A percentile compares a stretch with the other conserved stretches of the same genome.
Conservation (phyloP, 371 early-diverging fungal species). For the Mortierella sp. region DNA sequence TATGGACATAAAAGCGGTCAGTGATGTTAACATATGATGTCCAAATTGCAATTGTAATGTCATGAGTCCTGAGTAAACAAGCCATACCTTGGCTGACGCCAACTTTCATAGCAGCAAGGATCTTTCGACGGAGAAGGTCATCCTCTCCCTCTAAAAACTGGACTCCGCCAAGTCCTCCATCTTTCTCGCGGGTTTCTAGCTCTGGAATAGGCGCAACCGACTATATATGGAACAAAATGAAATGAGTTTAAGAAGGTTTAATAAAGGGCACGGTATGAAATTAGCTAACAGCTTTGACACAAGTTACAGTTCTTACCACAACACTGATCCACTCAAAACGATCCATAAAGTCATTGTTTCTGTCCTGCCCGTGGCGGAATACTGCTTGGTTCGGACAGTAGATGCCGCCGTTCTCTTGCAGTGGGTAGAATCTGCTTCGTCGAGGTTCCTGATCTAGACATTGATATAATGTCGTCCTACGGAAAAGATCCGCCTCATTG, state of each 20-base stretch:
- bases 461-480: slow-evolving; percentile 51
- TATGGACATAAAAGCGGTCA: neutral
- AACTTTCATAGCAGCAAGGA: slow-evolving; percentile 55
- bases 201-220: slow-evolving; percentile 47
- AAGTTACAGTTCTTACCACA: slow-evolving; percentile 31
- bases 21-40: neutral
- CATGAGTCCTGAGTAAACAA: neutral
- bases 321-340: slow-evolving; percentile 59
- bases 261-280: neutral
- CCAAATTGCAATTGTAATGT: neutral
- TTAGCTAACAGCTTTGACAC: neutral
- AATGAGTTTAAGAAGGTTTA: slow-evolving; percentile 1
- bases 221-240: slow-evolving; percentile 6
- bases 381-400: slow-evolving; percentile 57
- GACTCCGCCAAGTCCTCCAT: slow-evolving; percentile 55
- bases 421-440: slow-evolving; percentile 46
- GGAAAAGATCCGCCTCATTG: slow-evolving; percentile 53
- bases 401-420: slow-evolving; percentile 41
- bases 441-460: slow-evolving; percentile 55
- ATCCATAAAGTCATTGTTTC: slow-evolving; percentile 50
- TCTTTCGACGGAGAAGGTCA: slow-evolving; percentile 40
- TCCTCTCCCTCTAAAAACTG: slow-evolving; percentile 56
- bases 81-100: slow-evolving; percentile 50
- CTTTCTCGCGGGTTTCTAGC: slow-evolving; percentile 49
- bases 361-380: slow-evolving; percentile 42